Evolutionary conservation across 345 rosid genomes (phyloP).

Genomic region (Eutrema japonicum): DNA sequence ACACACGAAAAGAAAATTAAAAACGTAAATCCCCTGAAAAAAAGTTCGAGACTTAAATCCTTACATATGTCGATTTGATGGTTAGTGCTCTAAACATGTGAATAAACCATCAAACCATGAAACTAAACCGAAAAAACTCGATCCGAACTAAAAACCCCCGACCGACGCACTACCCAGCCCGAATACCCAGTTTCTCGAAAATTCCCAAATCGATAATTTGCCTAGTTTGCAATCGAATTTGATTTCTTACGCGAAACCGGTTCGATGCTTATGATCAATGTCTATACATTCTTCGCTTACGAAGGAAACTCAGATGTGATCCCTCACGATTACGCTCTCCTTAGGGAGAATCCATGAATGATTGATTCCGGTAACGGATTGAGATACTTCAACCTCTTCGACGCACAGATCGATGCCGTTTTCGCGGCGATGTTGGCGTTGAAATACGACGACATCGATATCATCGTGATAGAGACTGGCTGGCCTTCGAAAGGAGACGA

Average conservation of each 20-base stretch:
- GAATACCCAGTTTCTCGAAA: too few species aligned
- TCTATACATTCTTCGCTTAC: slow-evolving; percentile 90
- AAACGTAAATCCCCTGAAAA: too few species aligned
- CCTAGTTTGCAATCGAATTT: slow-evolving; percentile 10
- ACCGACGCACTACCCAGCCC: too few species aligned
- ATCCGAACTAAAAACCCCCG: too few species aligned
- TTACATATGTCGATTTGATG: too few species aligned
- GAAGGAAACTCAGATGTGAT: slow-evolving; percentile 93
- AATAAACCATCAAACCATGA: too few species aligned
- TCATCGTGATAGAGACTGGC: slow-evolving; percentile 89
- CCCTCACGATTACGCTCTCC: slow-evolving; percentile 82
- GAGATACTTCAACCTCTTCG: slow-evolving; percentile 81
- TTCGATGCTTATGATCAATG: slow-evolving; percentile 87
- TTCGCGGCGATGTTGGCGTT: slow-evolving; percentile 82
- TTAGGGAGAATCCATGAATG: slow-evolving; percentile 88
- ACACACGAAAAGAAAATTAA: too few species aligned
- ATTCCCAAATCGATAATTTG: too few species aligned
- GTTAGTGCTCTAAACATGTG: too few species aligned
- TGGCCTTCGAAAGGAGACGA: slow-evolving; percentile 95
- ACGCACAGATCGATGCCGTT: slow-evolving; percentile 97
- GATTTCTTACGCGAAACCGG: slow-evolving; percentile 90
- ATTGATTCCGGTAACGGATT: slow-evolving; percentile 84
- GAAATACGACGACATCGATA: slow-evolving; percentile 67
- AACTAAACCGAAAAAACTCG: too few species aligned
- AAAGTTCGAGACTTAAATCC: too few species aligned